phyloP scores from a whole-genome alignment of 352 stramenopile genomes.

The Bremia lactucae region DNA sequence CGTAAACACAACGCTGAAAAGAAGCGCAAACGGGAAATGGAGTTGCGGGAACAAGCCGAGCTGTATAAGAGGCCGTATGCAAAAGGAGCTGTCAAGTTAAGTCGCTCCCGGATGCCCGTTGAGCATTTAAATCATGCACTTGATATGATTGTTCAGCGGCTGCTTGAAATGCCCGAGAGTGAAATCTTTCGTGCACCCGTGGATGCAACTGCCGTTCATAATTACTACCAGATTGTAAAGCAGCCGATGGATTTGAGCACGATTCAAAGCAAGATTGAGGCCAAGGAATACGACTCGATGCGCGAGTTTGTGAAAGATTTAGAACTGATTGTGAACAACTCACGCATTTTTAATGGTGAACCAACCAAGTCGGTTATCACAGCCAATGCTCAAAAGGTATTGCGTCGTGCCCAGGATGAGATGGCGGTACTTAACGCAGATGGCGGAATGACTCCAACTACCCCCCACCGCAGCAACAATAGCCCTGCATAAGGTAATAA shows the following conservation, averaged over 20 bases:
- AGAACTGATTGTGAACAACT: conserved; percentile 82
- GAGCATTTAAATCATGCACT: conserved; percentile 60
- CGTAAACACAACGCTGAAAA: conserved; percentile 69
- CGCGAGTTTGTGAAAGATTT: conserved; percentile 80
- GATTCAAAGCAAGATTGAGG: conserved; percentile 56
- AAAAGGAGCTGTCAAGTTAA: conserved; percentile 62
- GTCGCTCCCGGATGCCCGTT: conserved; percentile 63
- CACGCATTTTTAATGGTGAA: conserved; percentile 73
- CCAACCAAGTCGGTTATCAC: conserved; percentile 60
- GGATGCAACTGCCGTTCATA: conserved; percentile 43
- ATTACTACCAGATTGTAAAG: conserved; percentile 82
- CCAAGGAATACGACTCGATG: conserved; percentile 69
- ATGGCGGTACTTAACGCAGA: conserved; percentile 53
- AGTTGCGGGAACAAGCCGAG: conserved; percentile 63
- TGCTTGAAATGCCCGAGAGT: conserved; percentile 71
- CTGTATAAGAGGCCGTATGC: conserved; percentile 77
- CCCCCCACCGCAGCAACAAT: conserved; percentile 14
- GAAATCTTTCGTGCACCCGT: conserved; percentile 63
- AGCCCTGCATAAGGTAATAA: conserved; percentile 15
- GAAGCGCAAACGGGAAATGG: conserved; percentile 68
- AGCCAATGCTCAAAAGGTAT: conserved; percentile 60
- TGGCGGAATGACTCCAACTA: conserved; percentile 26
- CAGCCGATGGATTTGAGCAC: conserved; percentile 72
- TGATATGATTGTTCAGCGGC: conserved; percentile 45
- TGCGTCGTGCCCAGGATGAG: conserved; percentile 68